Conservation (phyloP, 768 basidiomycete species). For the Lactarius hengduanensis region DNA sequence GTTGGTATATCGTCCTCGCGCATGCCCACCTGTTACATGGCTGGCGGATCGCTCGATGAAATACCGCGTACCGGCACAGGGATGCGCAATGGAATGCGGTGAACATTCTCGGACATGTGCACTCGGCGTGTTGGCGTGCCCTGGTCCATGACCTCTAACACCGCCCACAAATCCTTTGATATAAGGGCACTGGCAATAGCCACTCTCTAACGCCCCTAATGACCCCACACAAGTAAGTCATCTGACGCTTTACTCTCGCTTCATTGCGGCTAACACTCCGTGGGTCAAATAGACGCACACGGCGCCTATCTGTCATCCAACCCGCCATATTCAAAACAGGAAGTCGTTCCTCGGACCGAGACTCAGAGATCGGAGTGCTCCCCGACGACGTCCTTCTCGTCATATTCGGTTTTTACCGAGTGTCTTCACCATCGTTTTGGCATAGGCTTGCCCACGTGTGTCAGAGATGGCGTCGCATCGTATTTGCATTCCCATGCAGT, state of each 20-base stretch:
- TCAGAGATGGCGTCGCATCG: not conserved
- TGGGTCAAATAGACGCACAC: not conserved
- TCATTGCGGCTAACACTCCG: not conserved
- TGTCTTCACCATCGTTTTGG: not conserved
- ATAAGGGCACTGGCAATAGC: not conserved
- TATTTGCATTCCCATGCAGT: not conserved
- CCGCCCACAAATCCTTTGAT: not conserved
- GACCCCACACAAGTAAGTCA: conserved; percentile 1
- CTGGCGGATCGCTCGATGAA: not conserved
- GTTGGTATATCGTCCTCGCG: not conserved
- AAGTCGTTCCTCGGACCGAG: not conserved
- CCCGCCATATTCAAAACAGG: not conserved
- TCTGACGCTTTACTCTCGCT: not conserved
- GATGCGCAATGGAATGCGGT: not conserved
- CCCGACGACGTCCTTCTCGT: conserved; percentile 1
- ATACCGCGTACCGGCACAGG: not conserved
- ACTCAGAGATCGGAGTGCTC: not conserved
- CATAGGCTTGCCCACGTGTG: not conserved
- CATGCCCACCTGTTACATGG: not conserved
- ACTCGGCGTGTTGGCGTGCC: not conserved
- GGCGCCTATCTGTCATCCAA: not conserved
- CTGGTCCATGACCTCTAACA: not conserved
- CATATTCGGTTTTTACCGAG: not conserved
- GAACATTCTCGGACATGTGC: not conserved
- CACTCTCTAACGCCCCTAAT: not conserved